A percentile compares a stretch with the other conserved stretches of the same genome.
These are phyloP conservation scores for Ustilago shanxiensis DNA, from an alignment of 1,284 basidiomycete species.

Conservation along the genomic window DNA sequence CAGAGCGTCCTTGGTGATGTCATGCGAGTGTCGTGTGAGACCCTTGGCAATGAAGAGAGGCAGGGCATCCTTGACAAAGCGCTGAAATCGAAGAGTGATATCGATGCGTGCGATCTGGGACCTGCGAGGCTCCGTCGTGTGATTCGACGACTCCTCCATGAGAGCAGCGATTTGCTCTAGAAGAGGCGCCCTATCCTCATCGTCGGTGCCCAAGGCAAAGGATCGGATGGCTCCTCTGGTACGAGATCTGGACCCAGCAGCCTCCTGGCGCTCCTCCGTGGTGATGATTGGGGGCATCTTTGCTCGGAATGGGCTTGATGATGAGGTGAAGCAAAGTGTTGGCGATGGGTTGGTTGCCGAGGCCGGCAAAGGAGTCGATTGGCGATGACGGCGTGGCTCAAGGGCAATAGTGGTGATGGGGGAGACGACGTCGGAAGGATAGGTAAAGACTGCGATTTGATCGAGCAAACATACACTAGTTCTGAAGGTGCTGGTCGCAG, in stretches of 20 bases:
- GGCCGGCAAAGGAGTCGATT: too few species aligned
- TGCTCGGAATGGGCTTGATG: too few species aligned
- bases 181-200: neutral
- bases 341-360: too few species aligned
- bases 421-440: too few species aligned
- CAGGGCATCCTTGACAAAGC: neutral
- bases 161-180: neutral
- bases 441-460: too few species aligned
- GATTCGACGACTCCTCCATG: neutral
- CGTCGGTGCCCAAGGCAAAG: neutral
- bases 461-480: too few species aligned
- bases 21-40: neutral
- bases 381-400: too few species aligned
- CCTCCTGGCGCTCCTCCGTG: neutral
- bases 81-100: slow-evolving; percentile 2
- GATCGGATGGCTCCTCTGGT: neutral
- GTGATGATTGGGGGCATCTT: neutral
- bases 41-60: neutral
- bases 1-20: neutral
- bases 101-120: slow-evolving; percentile 1
- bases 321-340: too few species aligned
- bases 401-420: too few species aligned
- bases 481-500: too few species aligned
- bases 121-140: slow-evolving; percentile 1
- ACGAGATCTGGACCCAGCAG: neutral